Percentiles rank a stretch among this genome's conserved stretches.
These are phyloP conservation scores for Taiozyma sp. DNA, from an alignment of 1,139 yeast species.

Conservation along the genomic window DNA sequence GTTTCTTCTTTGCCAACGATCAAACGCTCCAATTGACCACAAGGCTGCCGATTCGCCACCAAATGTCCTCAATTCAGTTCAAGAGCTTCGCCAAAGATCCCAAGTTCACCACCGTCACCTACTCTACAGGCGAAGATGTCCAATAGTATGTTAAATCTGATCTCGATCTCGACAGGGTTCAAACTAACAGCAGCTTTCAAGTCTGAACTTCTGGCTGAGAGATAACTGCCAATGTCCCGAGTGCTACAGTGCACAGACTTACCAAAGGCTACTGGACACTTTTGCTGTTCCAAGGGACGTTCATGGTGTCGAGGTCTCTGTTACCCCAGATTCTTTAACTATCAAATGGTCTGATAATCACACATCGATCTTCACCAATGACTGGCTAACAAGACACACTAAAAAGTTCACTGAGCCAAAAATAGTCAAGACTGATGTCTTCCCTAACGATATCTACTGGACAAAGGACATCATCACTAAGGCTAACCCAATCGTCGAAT, in stretches of 20 bases:
- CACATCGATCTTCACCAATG: conserved; percentile 38
- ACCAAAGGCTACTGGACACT: conserved; percentile 61
- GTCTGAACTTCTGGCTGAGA: conserved; percentile 51
- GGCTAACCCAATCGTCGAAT: conserved; percentile 50
- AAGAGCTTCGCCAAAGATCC: background rate
- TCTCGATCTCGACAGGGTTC: background rate
- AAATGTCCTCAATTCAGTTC: background rate
- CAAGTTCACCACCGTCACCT: conserved; percentile 1
- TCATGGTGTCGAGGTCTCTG: conserved; percentile 26
- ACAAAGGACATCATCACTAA: conserved; percentile 38
- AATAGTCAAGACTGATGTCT: conserved; percentile 24
- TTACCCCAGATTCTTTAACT: conserved; percentile 21
- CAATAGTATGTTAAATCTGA: conserved; percentile 1
- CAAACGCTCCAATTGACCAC: background rate
- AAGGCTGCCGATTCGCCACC: background rate
- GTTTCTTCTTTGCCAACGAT: background rate
- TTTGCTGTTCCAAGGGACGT: conserved; percentile 45
- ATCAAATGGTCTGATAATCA: conserved; percentile 50
- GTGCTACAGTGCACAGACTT: conserved; percentile 57
- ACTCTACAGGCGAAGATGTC: background rate
- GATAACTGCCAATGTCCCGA: conserved; percentile 65
- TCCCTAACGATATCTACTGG: conserved; percentile 38
- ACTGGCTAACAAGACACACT: conserved; percentile 59
- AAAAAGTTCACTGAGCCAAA: conserved; percentile 44
- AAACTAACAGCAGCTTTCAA: conserved; percentile 4